A percentile compares a stretch with the other conserved stretches of the same genome.
Conservation (phyloP, 169 alveolate species). For the Eimeria maxima region DNA sequence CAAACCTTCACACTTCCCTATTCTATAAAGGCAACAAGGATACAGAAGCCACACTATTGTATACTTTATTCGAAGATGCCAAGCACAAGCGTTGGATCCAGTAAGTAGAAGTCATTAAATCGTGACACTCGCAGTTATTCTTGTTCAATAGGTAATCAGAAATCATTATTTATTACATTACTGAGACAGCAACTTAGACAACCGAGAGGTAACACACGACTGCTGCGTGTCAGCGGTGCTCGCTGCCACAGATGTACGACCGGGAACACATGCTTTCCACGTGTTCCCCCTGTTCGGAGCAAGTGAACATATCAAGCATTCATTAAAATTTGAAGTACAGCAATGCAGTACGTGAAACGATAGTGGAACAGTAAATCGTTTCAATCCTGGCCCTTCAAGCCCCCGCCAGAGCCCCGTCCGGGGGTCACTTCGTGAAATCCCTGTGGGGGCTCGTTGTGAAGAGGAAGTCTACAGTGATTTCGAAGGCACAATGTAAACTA, state of each 20-base stretch:
- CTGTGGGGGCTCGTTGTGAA: neutral
- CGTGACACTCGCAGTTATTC: neutral
- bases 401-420: neutral
- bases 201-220: neutral
- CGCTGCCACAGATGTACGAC: slow-evolving; percentile 31
- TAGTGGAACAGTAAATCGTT: neutral
- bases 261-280: neutral
- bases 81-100: neutral
- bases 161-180: neutral
- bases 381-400: neutral
- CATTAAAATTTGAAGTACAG: neutral
- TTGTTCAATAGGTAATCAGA: neutral
- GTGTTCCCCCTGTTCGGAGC: neutral
- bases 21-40: neutral
- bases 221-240: slow-evolving; percentile 16
- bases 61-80: neutral
- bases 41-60: neutral
- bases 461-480: neutral
- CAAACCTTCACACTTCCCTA: neutral
- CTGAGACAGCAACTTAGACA: neutral
- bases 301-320: neutral
- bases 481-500: neutral
- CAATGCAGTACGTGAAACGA: neutral
- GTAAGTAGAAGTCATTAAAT: neutral
- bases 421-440: slow-evolving; percentile 5